Base-by-base conservation (phyloP, 2,329 filamentous ascomycete species). In the Aurifilum marmelostoma region DNA sequence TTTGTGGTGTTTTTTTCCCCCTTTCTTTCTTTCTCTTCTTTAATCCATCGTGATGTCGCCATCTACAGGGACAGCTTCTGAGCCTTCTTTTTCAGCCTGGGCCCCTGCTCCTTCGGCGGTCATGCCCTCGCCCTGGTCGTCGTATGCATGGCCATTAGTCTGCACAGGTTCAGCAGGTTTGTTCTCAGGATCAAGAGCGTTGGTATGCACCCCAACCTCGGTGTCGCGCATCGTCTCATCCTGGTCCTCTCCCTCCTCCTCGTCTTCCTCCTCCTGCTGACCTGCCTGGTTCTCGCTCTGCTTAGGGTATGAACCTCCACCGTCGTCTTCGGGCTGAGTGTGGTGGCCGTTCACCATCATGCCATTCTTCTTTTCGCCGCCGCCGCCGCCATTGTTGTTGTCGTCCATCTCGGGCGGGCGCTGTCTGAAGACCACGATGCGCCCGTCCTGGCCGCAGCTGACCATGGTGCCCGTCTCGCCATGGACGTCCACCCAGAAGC, bases 401-500 rank as follows among this genome's bases (percentile, higher is more conserved):
- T 32, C 9, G 21, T 56, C 11, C 65, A 56, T 27, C 21, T 69
- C 67, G 3, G 37, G 69, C n/a, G 69, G 47, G 27, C 50, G 66
- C 43, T 71, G 70, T 27, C 80, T 79, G 73, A 84, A 88, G 16
- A 89, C 81, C 58, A 82, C 80, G 56, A 89, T 82, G 41, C 79
- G 80, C 67, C 83, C 79, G 71, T 89, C 87, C 76, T 88, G 82
- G 1, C 87, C 87, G 14, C 83, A 84, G 72, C 84, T 88, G 34
- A 84, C 86, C 84, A 89, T 85, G 24, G 69, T 71, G 37, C 69
- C 69, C 18, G 83, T 84, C 66, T 84, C 82, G 24, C 84, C 84
- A 72, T 85, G 78, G 3, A 88, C 83, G 71, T 91, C 88, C 34
- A 90, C 88, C 87, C 88, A 90, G 75, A 90, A 89, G 71, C 88